Evolutionary conservation across 2,329 filamentous ascomycete species (phyloP).

Genomic region (Penicillium sp.): DNA sequence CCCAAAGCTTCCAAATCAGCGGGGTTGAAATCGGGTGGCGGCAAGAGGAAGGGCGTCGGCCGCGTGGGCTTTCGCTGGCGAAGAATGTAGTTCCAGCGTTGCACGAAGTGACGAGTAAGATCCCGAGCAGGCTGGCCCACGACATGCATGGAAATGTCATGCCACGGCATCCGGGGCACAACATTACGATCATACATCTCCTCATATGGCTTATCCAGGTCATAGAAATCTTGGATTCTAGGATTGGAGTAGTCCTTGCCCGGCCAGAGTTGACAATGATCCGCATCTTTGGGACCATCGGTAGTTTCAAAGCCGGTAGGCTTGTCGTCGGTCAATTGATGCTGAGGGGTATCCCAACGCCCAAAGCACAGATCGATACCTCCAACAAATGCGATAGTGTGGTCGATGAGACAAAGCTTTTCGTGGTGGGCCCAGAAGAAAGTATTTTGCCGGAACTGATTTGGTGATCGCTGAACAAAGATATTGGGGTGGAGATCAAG

Average conservation of each 20-base stretch:
- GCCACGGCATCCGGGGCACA: slow-evolving; percentile 95
- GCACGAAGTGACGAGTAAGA: slow-evolving; percentile 91
- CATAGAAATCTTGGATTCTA: slow-evolving; percentile 90
- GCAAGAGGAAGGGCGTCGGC: slow-evolving; percentile 88
- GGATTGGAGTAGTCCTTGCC: slow-evolving; percentile 99
- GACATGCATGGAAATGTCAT: slow-evolving; percentile 96
- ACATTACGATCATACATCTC: slow-evolving; percentile 96
- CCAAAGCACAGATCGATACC: slow-evolving; percentile 97
- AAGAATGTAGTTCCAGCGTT: slow-evolving; percentile 96
- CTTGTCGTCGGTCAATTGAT: slow-evolving; percentile 87
- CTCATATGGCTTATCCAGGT: slow-evolving; percentile 89
- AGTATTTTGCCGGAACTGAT: slow-evolving; percentile 97
- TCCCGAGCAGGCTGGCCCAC: slow-evolving; percentile 94
- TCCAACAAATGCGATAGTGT: slow-evolving; percentile 91
- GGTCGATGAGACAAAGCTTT: slow-evolving; percentile 95
- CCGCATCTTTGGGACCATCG: slow-evolving; percentile 74
- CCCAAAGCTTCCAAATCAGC: slow-evolving; percentile 85
- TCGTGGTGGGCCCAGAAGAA: slow-evolving; percentile 99
- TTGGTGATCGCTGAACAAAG: slow-evolving; percentile 92
- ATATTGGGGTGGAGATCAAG: slow-evolving; percentile 94
- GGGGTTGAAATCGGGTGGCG: slow-evolving; percentile 84
- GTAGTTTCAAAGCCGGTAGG: slow-evolving; percentile 86
- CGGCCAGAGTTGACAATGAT: slow-evolving; percentile 93
- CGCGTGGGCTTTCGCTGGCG: slow-evolving; percentile 89
- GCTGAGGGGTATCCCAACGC: slow-evolving; percentile 94